Evolutionary conservation across 345 rosid genomes (phyloP).

Genomic region (Acer saccharum): DNA sequence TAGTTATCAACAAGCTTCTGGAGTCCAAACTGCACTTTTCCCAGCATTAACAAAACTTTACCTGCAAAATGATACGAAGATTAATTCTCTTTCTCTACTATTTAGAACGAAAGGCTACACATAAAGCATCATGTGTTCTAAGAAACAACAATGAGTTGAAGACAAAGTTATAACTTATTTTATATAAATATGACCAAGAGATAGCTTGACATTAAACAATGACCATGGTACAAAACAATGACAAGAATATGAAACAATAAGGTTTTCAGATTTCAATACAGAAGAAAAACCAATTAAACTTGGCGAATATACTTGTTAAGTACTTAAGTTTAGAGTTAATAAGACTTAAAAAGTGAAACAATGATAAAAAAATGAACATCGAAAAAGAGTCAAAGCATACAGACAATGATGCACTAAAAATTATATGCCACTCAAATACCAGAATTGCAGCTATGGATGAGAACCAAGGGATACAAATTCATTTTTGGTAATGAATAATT

Average conservation of each 20-base stretch:
- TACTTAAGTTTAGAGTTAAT: not conserved
- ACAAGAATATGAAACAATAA: conserved; percentile 1
- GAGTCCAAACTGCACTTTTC: conserved; percentile 83
- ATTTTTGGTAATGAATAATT: not conserved
- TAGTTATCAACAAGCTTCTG: conserved; percentile 86
- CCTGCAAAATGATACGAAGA: conserved; percentile 52
- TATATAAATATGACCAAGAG: not conserved
- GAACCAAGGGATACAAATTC: not conserved
- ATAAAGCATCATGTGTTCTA: not conserved
- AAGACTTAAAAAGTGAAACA: conserved; percentile 7
- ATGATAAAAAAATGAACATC: not conserved
- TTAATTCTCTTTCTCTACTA: not conserved
- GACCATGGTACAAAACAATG: not conserved
- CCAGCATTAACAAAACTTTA: conserved; percentile 76
- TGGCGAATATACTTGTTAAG: too few species aligned
- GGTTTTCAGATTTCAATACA: not conserved
- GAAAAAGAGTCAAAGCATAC: not conserved
- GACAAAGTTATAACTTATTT: not conserved
- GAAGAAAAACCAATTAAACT: not conserved
- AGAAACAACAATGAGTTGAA: not conserved
- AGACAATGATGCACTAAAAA: not conserved
- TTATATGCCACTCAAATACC: not conserved
- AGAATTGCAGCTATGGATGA: not conserved
- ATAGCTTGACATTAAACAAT: not conserved
- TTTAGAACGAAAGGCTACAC: not conserved